Conservation (phyloP, 345 rosid species). For the thale cress (Arabidopsis thaliana) region DNA sequence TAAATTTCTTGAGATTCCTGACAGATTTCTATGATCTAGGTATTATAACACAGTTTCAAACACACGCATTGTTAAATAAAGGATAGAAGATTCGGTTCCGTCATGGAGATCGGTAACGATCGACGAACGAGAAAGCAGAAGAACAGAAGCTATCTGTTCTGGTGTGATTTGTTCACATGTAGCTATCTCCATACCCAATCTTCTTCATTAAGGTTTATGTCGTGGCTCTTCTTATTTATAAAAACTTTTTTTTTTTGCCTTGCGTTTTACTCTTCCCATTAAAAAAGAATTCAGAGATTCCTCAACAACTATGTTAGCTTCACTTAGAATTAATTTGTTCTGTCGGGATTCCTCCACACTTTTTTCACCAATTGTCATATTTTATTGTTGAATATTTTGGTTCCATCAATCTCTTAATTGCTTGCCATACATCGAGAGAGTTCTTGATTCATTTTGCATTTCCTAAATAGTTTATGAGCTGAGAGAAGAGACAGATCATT, state of each 20-base stretch:
- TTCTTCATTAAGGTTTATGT: slow-evolving; percentile 51
- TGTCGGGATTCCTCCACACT: slow-evolving; percentile 28
- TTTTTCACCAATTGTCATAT: slow-evolving; percentile 28
- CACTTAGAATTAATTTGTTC: slow-evolving; percentile 51
- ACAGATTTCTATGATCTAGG: slow-evolving; percentile 13
- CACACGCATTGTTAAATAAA: background rate
- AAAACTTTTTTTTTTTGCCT: slow-evolving; percentile 52
- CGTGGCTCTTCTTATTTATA: slow-evolving; percentile 41
- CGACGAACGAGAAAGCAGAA: slow-evolving; percentile 44
- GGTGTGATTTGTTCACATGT: slow-evolving; percentile 62
- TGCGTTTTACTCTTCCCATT: slow-evolving; percentile 59
- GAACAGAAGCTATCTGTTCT: slow-evolving; percentile 46
- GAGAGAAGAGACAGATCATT: slow-evolving; percentile 5
- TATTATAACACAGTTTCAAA: slow-evolving; percentile 3
- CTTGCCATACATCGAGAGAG: slow-evolving; percentile 12
- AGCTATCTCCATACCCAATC: slow-evolving; percentile 49
- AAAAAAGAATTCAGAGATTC: slow-evolving; percentile 22
- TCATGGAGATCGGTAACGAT: slow-evolving; percentile 42
- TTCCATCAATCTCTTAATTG: slow-evolving; percentile 41
- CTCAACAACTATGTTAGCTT: slow-evolving; percentile 62
- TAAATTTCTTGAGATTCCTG: slow-evolving; percentile 30
- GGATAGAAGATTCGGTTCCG: slow-evolving; percentile 7
- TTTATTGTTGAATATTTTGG: slow-evolving; percentile 30
- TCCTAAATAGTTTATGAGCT: slow-evolving; percentile 45
- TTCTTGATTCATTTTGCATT: slow-evolving; percentile 32